Percentiles rank a stretch among this genome's conserved stretches.
Evolutionary conservation across 345 rosid genomes (phyloP).

Genomic region (Gynandropsis gynandra): DNA sequence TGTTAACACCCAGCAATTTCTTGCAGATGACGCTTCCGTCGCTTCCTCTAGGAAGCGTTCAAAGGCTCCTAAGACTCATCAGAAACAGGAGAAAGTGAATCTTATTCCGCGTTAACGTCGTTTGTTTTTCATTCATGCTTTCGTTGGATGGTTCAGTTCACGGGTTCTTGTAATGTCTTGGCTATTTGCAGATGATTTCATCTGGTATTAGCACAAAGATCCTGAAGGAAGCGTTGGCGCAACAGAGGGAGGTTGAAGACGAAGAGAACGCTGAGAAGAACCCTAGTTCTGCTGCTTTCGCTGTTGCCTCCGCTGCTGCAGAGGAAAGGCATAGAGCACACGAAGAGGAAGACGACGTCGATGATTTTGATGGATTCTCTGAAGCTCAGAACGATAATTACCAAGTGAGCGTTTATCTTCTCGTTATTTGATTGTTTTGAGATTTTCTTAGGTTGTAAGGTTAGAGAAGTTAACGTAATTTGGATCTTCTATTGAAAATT

Average conservation of each 20-base stretch:
- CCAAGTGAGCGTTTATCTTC: constrained; percentile 34
- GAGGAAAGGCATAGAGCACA: constrained; percentile 29
- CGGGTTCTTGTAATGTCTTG: neutral
- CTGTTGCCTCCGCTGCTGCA: constrained; percentile 30
- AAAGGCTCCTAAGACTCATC: constrained; percentile 61
- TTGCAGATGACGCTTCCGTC: constrained; percentile 37
- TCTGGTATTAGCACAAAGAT: constrained; percentile 74
- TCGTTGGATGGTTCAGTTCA: neutral
- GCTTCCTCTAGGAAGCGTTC: constrained; percentile 53
- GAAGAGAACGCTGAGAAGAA: constrained; percentile 42
- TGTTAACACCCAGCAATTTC: constrained; percentile 61
- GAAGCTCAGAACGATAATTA: constrained; percentile 49
- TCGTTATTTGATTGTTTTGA: neutral
- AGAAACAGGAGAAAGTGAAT: constrained; percentile 41
- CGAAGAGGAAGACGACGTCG: constrained; percentile 58
- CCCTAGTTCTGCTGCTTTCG: constrained; percentile 30
- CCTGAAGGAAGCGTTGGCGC: constrained; percentile 71
- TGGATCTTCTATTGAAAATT: neutral
- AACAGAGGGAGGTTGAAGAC: constrained; percentile 72
- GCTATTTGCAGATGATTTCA: constrained; percentile 42
- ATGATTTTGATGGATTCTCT: constrained; percentile 51
- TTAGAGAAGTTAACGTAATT: neutral
- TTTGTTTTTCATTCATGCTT: neutral
- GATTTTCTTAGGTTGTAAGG: neutral
- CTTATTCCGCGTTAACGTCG: neutral